These are phyloP conservation scores for Ensete glaucum DNA, from an alignment of 176 grass and related monocot species.

Conservation along the genomic window DNA sequence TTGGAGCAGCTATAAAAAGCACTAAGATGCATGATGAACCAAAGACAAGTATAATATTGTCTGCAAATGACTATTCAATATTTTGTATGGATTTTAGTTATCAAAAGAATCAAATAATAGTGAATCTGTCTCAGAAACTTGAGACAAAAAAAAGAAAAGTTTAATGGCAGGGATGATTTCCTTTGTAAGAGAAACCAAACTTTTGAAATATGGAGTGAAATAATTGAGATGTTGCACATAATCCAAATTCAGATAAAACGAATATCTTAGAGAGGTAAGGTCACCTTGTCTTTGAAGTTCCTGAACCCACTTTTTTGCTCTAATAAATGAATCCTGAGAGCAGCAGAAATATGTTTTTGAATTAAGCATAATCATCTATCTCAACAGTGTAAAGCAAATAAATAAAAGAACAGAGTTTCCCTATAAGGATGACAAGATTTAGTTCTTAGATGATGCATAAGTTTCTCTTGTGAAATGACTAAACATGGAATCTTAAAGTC, in stretches of 20 bases:
- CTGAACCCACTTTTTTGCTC: conserved; percentile 1
- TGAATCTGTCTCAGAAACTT: no score
- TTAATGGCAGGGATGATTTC: no score
- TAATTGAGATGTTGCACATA: background rate
- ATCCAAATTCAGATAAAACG: background rate
- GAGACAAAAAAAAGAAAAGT: no score
- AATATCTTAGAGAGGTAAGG: background rate
- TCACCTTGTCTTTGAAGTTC: conserved; percentile 15
- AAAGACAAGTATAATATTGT: background rate
- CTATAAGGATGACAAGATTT: background rate
- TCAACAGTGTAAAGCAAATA: no score
- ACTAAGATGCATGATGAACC: background rate
- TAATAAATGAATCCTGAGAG: conserved; percentile 2
- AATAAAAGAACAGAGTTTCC: background rate
- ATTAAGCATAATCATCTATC: no score
- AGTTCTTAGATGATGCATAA: background rate
- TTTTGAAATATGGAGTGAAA: background rate
- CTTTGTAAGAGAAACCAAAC: background rate
- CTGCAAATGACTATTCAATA: background rate
- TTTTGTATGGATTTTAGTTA: background rate
- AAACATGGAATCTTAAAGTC: background rate
- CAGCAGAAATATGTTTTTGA: background rate
- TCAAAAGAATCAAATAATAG: no score
- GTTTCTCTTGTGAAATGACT: background rate
- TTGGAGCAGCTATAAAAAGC: background rate